Base-by-base conservation (phyloP, 1,139 yeast species). In the Scheffersomyces segobiensis region DNA sequence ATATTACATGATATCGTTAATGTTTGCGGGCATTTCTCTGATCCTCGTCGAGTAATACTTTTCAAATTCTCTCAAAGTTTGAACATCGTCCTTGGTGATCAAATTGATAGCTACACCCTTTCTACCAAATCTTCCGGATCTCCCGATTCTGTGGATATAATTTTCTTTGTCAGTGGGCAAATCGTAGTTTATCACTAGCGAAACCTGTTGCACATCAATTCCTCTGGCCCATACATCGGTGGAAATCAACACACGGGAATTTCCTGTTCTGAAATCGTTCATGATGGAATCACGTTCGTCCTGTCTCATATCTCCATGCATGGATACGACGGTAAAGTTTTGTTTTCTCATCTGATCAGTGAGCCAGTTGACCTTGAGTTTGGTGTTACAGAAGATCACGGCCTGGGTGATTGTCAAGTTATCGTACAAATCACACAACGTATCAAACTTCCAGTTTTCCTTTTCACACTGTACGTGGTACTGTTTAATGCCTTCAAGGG, bases 151-250 rank as follows among this genome's bases (percentile, higher is more conserved):
- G 74, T 93, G 99, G 61, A 93, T 86, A 71, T 93, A 93, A 76
- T 91, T 93, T 71, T 93, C 98, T 69, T 87, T 85, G 71, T 89
- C 95, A 55, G 79, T 74, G 0, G 98, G 98, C 63, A 95, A 75
- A 72, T 93, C 98, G 74, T 92, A 95, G 76, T 93, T 95, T 56
- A 95, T 89, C 32, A 95, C 99, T 58, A 93, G 78, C 0, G 97
- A 91, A n/a, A 93, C 97, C 71, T 93, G 98, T 75, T 93, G 99
- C 32, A 93, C 98, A 73, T 93, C 98, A 58, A 93, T 93, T 56
- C 99, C 99, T 71, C 98, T 82, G 0, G 99, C 98, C 97, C 97
- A 93, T 52, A 95, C 96, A 73, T 95, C 98, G 4, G 99, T 95
- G 24, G 98, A 91, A 52, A 95, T 93, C 60, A 95, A 77, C 10